These are phyloP conservation scores for Aspergillus heteromorphus DNA, from an alignment of 495 filamentous ascomycete species.

Conservation along the genomic window DNA sequence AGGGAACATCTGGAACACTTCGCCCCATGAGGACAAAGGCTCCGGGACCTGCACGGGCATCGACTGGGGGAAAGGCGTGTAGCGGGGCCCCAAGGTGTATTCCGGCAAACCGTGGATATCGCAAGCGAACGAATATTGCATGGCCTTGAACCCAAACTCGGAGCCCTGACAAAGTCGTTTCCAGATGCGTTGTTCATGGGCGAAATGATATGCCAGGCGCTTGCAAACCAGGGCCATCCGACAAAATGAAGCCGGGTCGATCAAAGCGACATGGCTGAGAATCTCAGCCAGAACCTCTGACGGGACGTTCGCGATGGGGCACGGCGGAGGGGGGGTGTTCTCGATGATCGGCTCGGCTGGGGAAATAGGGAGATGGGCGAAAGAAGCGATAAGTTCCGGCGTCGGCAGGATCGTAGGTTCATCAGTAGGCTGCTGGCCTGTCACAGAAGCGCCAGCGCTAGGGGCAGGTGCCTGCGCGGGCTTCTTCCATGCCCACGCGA, in stretches of 20 bases:
- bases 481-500: constrained; percentile 55
- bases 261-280: constrained; percentile 60
- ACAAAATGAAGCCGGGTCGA: constrained; percentile 73
- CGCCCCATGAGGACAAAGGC: constrained; percentile 38
- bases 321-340: constrained; percentile 62
- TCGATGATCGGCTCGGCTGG: constrained; percentile 54
- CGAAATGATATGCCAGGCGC: constrained; percentile 75
- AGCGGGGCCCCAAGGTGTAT: constrained; percentile 29
- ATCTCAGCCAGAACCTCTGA: constrained; percentile 78
- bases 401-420: constrained; percentile 45
- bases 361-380: constrained; percentile 60
- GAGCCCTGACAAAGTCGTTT: constrained; percentile 61
- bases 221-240: constrained; percentile 83
- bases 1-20: constrained; percentile 76
- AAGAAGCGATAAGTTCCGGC: constrained; percentile 68
- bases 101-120: constrained; percentile 59
- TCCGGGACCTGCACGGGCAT: constrained; percentile 30
- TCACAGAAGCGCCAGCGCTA: constrained; percentile 47
- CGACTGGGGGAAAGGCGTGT: constrained; percentile 37
- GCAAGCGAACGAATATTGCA: constrained; percentile 75
- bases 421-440: constrained; percentile 45
- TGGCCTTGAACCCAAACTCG: constrained; percentile 73
- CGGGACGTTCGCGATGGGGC: constrained; percentile 71
- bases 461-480: constrained; percentile 48
- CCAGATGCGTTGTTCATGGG: constrained; percentile 88